phyloP scores from a whole-genome alignment of 768 basidiomycete genomes.

The Tremella mesenterica region DNA sequence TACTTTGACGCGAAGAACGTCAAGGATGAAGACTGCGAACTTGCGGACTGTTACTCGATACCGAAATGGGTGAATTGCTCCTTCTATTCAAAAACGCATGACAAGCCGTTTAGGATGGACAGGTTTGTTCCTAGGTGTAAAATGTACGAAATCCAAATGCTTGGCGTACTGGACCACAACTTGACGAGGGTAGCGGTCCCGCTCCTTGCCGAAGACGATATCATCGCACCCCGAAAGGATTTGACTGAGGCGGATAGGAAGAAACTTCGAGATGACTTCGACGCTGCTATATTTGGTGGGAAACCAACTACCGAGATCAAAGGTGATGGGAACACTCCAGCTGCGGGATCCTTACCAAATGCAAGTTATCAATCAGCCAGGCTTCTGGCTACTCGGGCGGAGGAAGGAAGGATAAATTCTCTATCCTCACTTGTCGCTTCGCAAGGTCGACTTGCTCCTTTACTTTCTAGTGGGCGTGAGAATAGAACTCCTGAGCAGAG shows the following conservation, averaged over 20 bases:
- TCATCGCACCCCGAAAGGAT: conserved; percentile 7
- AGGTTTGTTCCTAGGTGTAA: conserved; percentile 91
- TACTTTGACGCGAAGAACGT: conserved; percentile 35
- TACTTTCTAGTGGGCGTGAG: background rate
- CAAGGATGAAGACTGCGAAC: conserved; percentile 19
- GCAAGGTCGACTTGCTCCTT: background rate
- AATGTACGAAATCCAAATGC: conserved; percentile 94
- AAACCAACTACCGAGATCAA: background rate
- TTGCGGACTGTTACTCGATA: conserved; percentile 39
- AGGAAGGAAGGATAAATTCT: conserved; percentile 5
- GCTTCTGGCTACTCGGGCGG: conserved; percentile 18
- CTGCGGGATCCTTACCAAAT: background rate
- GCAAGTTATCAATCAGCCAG: conserved; percentile 36
- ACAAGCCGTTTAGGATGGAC: conserved; percentile 47
- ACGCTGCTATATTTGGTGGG: conserved; percentile 27
- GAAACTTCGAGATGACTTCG: conserved; percentile 26
- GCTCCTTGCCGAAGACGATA: conserved; percentile 28
- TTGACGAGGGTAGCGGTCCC: conserved; percentile 85
- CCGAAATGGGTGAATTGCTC: conserved; percentile 46
- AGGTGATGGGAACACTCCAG: background rate
- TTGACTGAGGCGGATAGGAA: conserved; percentile 22
- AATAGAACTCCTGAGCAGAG: background rate
- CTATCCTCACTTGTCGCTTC: background rate
- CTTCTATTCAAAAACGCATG: conserved; percentile 46
- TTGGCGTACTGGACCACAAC: conserved; percentile 83